Evolutionary conservation across 2,329 filamentous ascomycete species (phyloP).

Genomic region (Sarocladiaceae sp.): DNA sequence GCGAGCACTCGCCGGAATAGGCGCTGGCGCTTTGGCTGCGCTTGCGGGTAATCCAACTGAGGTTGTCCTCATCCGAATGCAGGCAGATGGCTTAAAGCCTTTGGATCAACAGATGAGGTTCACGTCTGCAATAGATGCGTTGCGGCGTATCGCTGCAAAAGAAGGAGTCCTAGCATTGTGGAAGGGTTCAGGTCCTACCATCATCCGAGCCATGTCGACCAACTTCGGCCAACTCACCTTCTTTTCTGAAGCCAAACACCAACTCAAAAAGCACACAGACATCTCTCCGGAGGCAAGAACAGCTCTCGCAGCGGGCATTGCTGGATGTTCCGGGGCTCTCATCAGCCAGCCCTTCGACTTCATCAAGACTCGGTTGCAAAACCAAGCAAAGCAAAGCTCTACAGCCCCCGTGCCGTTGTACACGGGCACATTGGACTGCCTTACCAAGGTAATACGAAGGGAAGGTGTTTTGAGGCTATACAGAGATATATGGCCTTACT

Average conservation of each 20-base stretch:
- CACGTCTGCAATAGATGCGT: conserved; percentile 13
- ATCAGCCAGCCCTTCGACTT: conserved; percentile 69
- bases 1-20: conserved; percentile 59
- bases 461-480: background rate
- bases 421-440: background rate
- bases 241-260: conserved; percentile 17
- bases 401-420: background rate
- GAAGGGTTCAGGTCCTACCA: conserved; percentile 14
- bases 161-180: conserved; percentile 15
- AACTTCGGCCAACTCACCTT: conserved; percentile 19
- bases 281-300: conserved; percentile 51
- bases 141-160: conserved; percentile 13
- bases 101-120: conserved; percentile 15
- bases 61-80: conserved; percentile 21
- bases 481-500: background rate
- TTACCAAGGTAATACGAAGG: background rate
- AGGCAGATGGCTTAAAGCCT: conserved; percentile 23
- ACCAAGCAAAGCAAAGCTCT: conserved; percentile 38
- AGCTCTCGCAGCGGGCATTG: conserved; percentile 59
- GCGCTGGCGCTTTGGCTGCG: conserved; percentile 63
- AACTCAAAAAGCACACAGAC: conserved; percentile 18
- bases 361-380: conserved; percentile 68
- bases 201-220: conserved; percentile 17
- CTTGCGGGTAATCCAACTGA: conserved; percentile 47
- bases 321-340: conserved; percentile 68